These are phyloP conservation scores for Moesziomyces antarcticus DNA, from an alignment of 1,284 basidiomycete species.

Conservation along the genomic window DNA sequence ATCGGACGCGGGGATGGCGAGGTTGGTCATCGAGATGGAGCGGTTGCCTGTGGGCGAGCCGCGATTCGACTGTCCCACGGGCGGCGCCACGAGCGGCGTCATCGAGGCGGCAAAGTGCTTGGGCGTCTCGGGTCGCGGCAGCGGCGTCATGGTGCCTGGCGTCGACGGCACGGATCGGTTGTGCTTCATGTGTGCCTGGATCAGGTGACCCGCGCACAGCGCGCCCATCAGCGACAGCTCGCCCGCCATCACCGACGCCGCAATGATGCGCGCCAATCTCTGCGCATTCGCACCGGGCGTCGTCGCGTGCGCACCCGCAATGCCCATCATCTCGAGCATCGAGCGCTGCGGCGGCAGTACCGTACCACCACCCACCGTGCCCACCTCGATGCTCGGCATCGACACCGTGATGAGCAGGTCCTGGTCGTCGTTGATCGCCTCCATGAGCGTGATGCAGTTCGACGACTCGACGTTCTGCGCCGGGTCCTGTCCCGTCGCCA, in stretches of 20 bases:
- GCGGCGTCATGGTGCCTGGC: slow-evolving; percentile 62
- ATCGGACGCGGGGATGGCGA: slow-evolving; percentile 36
- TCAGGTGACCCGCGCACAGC: slow-evolving; percentile 64
- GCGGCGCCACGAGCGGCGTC: slow-evolving; percentile 59
- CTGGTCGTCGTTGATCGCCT: slow-evolving; percentile 87
- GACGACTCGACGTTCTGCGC: slow-evolving; percentile 99
- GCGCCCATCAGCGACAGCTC: slow-evolving; percentile 66
- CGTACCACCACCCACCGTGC: slow-evolving; percentile 95
- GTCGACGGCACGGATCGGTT: slow-evolving; percentile 65
- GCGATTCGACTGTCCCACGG: slow-evolving; percentile 38
- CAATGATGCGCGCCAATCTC: slow-evolving; percentile 65
- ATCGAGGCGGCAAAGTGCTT: slow-evolving; percentile 59
- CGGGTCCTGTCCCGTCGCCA: slow-evolving; percentile 98
- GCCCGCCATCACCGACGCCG: slow-evolving; percentile 67
- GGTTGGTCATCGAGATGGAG: slow-evolving; percentile 40
- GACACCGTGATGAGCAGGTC: slow-evolving; percentile 77
- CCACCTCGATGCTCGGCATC: slow-evolving; percentile 68
- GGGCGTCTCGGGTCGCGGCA: slow-evolving; percentile 54
- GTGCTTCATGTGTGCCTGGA: slow-evolving; percentile 67
- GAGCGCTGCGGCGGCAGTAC: slow-evolving; percentile 61
- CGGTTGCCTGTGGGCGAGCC: slow-evolving; percentile 40
- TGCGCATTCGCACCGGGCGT: slow-evolving; percentile 67
- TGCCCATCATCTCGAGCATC: slow-evolving; percentile 66
- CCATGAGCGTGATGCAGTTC: slow-evolving; percentile 98
- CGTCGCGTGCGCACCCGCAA: slow-evolving; percentile 59